Base-by-base conservation (phyloP, 2,329 filamentous ascomycete species). In the Madurella fahalii region DNA sequence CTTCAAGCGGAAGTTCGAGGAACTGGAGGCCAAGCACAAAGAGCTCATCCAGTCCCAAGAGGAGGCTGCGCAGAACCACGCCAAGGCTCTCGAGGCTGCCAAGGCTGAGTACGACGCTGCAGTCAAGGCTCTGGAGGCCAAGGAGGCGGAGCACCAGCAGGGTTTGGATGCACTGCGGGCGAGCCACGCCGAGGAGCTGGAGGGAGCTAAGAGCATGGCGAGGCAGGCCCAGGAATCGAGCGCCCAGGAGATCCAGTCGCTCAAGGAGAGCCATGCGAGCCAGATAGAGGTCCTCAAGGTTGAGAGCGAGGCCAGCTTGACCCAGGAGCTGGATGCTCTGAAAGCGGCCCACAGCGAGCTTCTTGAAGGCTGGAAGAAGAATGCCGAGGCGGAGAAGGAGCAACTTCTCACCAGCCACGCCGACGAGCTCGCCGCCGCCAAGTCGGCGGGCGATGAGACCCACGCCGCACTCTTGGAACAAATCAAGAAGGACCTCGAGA, bases 1-100 rank as follows among this genome's bases (percentile, higher is more conserved):
- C 65, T 83, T 84, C 69, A 84, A 83, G 71, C 78, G 79, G 60
- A 82, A 84, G 68, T 85, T 81, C 57, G 77, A 83, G 55, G 79
- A 82, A 39, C 74, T 86, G 5, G 81, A 85, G 64, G 68, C 67
- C 5, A 77, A 84, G 66, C 78, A 85, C 66, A 73, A 72, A 11
- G 79, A 82, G 60, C 71, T 80, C 44, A 60, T 54, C 18, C 58
- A 67, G 45, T 53, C 63, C 9, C 67, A 70, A 40, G 58, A 64
- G 34, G 68, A 74, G 40, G 69, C 70, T 31, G 52, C 67, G 11
- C 71, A 74, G 41, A 65, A 59, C 20, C 74, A 81, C 49, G 58
- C 66, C 40, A 69, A 72, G 57, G 74, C 74, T 11, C 67, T 80
- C 11, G 71, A 72, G 34, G 70, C 71, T 11, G 71, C 72, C 37